Base-by-base conservation (phyloP, 805 yeast genomes). In the Kazachstania viticola region DNA sequence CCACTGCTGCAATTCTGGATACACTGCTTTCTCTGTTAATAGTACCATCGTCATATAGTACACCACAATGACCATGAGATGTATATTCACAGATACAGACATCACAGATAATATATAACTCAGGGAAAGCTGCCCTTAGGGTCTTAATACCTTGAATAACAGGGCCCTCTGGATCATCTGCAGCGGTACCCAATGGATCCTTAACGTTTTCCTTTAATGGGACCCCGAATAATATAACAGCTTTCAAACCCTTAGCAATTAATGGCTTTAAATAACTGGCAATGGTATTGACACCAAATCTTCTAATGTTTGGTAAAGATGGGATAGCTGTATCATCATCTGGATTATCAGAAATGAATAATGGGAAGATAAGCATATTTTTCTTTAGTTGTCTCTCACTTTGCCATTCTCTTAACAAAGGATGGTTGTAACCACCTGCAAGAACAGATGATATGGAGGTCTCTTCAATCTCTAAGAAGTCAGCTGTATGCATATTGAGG, bases 71-170 rank as follows among this genome's bases (percentile, higher is more conserved):
- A n/a, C 98, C 98, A 49, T 91, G 97, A 34, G 78, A 70, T 7
- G 98, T 91, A 58, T 84, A 91, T 60, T 91, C 98, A 64, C 98
- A 91, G 32, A 91, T 62, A 58, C 98, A 91, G 17, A 88, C 96
- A 52, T 91, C 98, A 51, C 95, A 81, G 70, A 85, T 74, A 41
- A 91, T 73, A 55, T 77, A 88, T 37, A 91, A 67, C 17, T 73
- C 79, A 4, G 98, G 97, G 61, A 81, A 87, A 12, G 69, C 59
- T 27, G 57, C 40, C 38, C 68, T 68, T 34, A 91, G 65, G 2
- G 71, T 64, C 49, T 75, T 78, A 46, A 81, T 77, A 14, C 88
- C 80, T 39, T 57, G 67, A 42, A 91, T 87, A 2, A 91, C 97
- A 2, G 98, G 97, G 0, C 97, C 96, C 21, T 82, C 70, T 24